A percentile compares a stretch with the other conserved stretches of the same genome.
Evolutionary conservation across 139 green algal species (phyloP).

Genomic region (Coelastrella sp.): DNA sequence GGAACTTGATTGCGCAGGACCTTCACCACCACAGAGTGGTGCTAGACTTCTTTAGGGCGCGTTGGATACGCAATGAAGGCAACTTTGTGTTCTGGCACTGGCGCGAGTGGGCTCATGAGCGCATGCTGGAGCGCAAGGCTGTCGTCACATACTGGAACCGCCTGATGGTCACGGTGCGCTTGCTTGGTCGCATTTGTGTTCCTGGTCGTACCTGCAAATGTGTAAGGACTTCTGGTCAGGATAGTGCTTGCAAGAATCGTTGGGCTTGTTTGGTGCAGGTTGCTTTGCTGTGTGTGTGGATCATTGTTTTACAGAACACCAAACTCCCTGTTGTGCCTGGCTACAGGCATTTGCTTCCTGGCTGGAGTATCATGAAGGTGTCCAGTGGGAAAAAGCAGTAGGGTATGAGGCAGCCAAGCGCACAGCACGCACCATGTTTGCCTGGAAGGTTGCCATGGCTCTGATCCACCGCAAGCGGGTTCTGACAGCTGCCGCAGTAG

Average conservation of each 20-base stretch:
- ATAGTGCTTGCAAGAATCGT: not conserved
- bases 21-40: conserved; percentile 36
- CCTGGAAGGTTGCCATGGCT: conserved; percentile 35
- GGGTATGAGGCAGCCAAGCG: not conserved
- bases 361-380: conserved; percentile 9
- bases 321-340: not conserved
- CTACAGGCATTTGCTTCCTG: conserved; percentile 34
- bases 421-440: not conserved
- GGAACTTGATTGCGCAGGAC: conserved; percentile 33
- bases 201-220: not conserved
- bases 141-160: conserved; percentile 28
- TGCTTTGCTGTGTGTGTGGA: not conserved
- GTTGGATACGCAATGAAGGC: conserved; percentile 17
- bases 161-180: conserved; percentile 16
- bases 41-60: conserved; percentile 19
- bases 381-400: not conserved
- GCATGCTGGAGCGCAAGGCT: conserved; percentile 2
- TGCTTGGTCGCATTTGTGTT: not conserved
- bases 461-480: conserved; percentile 20
- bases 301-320: not conserved
- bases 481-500: not conserved
- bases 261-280: not conserved
- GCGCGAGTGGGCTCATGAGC: conserved; percentile 10
- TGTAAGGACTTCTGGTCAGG: not conserved
- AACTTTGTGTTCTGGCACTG: not conserved